A percentile compares a stretch with the other conserved stretches of the same genome.
Conservation (phyloP, 1,139 yeast species). For the Yamadazyma jaroonii region DNA sequence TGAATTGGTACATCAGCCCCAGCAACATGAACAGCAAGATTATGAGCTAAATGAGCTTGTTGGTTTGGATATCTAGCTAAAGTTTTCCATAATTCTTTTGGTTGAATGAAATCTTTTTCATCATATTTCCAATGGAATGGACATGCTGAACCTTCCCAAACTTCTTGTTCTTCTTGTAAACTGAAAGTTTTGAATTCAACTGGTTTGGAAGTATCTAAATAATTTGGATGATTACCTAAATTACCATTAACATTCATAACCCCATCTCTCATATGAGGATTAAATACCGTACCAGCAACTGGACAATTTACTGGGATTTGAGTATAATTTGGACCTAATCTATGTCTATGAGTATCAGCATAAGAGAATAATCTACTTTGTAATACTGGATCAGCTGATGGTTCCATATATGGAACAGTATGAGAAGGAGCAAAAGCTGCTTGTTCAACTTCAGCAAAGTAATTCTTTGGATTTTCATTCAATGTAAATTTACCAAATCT, state of each 20-base stretch:
- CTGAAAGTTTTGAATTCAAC: conserved; percentile 44
- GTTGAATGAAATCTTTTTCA: conserved; percentile 72
- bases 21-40: conserved; percentile 72
- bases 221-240: conserved; percentile 82
- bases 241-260: conserved; percentile 80
- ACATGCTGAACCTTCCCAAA: conserved; percentile 84
- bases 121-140: conserved; percentile 84
- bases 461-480: conserved; percentile 73
- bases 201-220: conserved; percentile 60
- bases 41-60: conserved; percentile 80
- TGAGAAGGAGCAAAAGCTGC: conserved; percentile 83
- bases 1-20: conserved; percentile 74
- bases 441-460: conserved; percentile 81
- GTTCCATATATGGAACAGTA: conserved; percentile 79
- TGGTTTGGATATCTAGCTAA: conserved; percentile 75
- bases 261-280: conserved; percentile 84
- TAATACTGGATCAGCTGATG: conserved; percentile 84
- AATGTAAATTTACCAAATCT: conserved; percentile 67
- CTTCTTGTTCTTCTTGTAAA: conserved; percentile 68
- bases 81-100: conserved; percentile 63
- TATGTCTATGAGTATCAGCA: conserved; percentile 73
- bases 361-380: conserved; percentile 84
- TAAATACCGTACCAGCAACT: conserved; percentile 43
- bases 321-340: conserved; percentile 66
- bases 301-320: conserved; percentile 77